Percentiles rank a stretch among this genome's conserved stretches.
These are phyloP conservation scores for Nakataea oryzae DNA, from an alignment of 2,329 filamentous ascomycete species.

Conservation along the genomic window DNA sequence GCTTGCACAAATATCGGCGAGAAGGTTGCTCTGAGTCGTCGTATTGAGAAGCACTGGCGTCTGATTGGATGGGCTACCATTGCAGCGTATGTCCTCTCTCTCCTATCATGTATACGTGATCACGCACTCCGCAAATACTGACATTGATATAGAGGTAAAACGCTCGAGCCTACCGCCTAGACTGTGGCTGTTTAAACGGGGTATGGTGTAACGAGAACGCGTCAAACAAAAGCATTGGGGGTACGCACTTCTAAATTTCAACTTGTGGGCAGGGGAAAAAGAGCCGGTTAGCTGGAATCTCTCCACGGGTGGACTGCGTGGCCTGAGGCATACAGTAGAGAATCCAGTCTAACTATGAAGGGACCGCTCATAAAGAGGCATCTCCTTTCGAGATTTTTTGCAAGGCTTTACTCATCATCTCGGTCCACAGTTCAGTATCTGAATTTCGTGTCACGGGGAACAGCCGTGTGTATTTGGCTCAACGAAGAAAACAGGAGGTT, in stretches of 20 bases:
- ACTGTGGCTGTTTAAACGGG: neutral
- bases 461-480: neutral
- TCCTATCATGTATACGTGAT: neutral
- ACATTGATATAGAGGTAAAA: conserved; percentile 7
- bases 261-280: neutral
- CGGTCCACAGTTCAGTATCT: neutral
- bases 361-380: neutral
- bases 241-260: neutral
- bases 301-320: neutral
- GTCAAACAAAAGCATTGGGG: neutral
- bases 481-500: neutral
- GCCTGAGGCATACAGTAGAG: neutral
- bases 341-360: neutral
- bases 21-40: conserved; percentile 91
- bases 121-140: neutral
- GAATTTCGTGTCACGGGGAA: neutral
- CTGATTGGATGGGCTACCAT: conserved; percentile 86
- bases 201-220: neutral
- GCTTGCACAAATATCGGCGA: conserved; percentile 96
- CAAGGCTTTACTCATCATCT: neutral
- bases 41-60: conserved; percentile 99
- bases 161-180: conserved; percentile 16
- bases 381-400: neutral
- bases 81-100: conserved; percentile 42
- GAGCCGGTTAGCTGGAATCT: neutral